Evolutionary conservation across 2,329 filamentous ascomycete genomes (phyloP).

Genomic region (Sporothrix dimorphospora): DNA sequence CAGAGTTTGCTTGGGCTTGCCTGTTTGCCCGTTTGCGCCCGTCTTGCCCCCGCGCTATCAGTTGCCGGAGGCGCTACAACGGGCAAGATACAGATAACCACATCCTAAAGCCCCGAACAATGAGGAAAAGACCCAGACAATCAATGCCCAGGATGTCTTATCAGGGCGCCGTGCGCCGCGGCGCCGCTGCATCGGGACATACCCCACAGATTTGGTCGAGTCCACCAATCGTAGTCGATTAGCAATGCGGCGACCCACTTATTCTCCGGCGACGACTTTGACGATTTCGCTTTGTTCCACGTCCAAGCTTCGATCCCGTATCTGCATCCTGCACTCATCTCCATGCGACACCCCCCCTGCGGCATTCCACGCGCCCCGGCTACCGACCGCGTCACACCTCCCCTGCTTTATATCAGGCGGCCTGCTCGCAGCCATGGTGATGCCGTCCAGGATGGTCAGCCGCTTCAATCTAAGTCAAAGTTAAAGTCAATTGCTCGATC

Average conservation of each 20-base stretch:
- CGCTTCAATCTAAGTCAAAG: neutral
- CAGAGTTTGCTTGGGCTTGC: no score
- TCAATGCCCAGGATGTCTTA: neutral
- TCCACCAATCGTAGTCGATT: neutral
- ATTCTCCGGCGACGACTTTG: neutral
- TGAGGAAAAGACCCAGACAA: neutral
- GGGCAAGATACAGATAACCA: neutral
- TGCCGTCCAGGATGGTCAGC: neutral
- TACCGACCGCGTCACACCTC: neutral
- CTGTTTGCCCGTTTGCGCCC: neutral
- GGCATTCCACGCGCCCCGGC: neutral
- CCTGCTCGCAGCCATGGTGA: constrained; percentile 1
- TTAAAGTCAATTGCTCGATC: neutral
- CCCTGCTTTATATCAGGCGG: neutral
- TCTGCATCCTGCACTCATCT: neutral
- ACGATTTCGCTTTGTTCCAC: neutral
- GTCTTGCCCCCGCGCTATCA: neutral
- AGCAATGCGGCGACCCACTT: neutral
- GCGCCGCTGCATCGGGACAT: neutral
- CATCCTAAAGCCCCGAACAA: neutral
- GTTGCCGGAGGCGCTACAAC: constrained; percentile 9
- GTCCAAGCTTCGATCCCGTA: neutral
- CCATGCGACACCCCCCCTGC: neutral
- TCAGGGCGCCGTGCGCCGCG: neutral
- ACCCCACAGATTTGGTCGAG: neutral